Percentiles rank a stretch among this genome's conserved stretches.
These are phyloP conservation scores for Melastoma candidum DNA, from an alignment of 441 rosid genomes.

Conservation along the genomic window DNA sequence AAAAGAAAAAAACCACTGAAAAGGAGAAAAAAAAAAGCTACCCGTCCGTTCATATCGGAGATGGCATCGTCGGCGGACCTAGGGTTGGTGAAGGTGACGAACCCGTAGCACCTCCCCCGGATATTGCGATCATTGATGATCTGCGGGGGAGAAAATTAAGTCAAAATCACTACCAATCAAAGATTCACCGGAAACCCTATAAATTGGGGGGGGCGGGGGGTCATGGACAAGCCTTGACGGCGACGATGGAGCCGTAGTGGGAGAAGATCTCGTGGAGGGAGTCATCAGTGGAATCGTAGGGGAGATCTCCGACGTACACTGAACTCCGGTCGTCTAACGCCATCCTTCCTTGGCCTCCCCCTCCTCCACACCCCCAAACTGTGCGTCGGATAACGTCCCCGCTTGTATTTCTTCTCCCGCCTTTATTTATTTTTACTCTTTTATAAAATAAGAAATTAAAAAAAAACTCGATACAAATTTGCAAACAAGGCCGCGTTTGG, in stretches of 20 bases:
- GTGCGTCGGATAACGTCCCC: too few species aligned
- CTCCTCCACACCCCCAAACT: too few species aligned
- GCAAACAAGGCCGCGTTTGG: too few species aligned
- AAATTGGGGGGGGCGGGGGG: not conserved
- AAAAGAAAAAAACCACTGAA: not conserved
- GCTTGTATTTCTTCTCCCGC: too few species aligned
- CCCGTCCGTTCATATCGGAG: constrained; percentile 77
- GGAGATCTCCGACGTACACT: constrained; percentile 83
- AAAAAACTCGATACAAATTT: too few species aligned
- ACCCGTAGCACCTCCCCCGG: constrained; percentile 79
- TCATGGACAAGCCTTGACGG: constrained; percentile 45
- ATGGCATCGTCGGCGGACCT: constrained; percentile 75
- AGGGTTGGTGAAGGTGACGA: constrained; percentile 72
- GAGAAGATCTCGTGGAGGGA: constrained; percentile 50
- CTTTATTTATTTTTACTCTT: too few species aligned
- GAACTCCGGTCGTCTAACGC: constrained; percentile 74
- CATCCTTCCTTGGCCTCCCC: constrained; percentile 23
- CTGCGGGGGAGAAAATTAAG: constrained; percentile 26
- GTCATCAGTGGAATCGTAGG: constrained; percentile 59
- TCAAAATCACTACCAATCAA: not conserved
- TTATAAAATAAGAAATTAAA: too few species aligned
- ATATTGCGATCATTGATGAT: constrained; percentile 56
- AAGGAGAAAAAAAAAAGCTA: constrained; percentile 18
- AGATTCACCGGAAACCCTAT: not conserved
- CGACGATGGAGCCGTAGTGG: constrained; percentile 51